phyloP scores from a whole-genome alignment of 495 filamentous ascomycete species.

The Hyaloscypha finlandica region DNA sequence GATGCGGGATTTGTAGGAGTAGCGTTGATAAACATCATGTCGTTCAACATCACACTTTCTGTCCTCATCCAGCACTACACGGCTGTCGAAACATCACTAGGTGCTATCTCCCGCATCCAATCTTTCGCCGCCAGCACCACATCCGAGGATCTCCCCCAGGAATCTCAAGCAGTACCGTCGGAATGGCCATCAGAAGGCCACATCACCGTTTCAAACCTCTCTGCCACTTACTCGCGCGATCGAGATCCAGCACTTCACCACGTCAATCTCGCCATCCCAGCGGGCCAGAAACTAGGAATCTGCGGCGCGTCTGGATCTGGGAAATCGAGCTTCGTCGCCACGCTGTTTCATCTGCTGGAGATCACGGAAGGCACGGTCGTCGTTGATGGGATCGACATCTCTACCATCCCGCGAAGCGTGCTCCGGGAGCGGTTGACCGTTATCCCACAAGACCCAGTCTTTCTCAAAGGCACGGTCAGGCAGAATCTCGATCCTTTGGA shows the following conservation, averaged over 20 bases:
- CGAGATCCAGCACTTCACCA: slow-evolving; percentile 11
- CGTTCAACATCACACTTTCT: slow-evolving; percentile 4
- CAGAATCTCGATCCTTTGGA: slow-evolving; percentile 49
- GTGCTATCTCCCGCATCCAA: slow-evolving; percentile 48
- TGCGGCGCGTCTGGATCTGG: slow-evolving; percentile 50
- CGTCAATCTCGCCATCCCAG: slow-evolving; percentile 18
- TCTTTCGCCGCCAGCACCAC: slow-evolving; percentile 38
- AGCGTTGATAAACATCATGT: slow-evolving; percentile 52
- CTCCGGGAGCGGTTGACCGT: slow-evolving; percentile 40
- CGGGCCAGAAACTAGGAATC: slow-evolving; percentile 45
- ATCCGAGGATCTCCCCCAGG: slow-evolving; percentile 32
- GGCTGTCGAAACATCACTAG: slow-evolving; percentile 52
- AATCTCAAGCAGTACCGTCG: slow-evolving; percentile 19
- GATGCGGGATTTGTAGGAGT: slow-evolving; percentile 52
- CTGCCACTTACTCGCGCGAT: slow-evolving; percentile 27
- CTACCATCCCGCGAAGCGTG: slow-evolving; percentile 27
- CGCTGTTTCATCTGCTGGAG: slow-evolving; percentile 43
- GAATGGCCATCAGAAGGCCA: slow-evolving; percentile 38
- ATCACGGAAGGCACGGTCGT: slow-evolving; percentile 38
- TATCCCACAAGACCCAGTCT: slow-evolving; percentile 50
- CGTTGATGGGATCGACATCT: slow-evolving; percentile 48
- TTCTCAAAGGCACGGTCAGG: slow-evolving; percentile 46
- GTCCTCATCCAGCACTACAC: slow-evolving; percentile 38
- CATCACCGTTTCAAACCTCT: slow-evolving; percentile 37
- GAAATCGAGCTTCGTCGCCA: slow-evolving; percentile 40